A percentile compares a stretch with the other conserved stretches of the same genome.
Evolutionary conservation across 208 protist species (phyloP).

Genomic region (Leishmania aethiopica): DNA sequence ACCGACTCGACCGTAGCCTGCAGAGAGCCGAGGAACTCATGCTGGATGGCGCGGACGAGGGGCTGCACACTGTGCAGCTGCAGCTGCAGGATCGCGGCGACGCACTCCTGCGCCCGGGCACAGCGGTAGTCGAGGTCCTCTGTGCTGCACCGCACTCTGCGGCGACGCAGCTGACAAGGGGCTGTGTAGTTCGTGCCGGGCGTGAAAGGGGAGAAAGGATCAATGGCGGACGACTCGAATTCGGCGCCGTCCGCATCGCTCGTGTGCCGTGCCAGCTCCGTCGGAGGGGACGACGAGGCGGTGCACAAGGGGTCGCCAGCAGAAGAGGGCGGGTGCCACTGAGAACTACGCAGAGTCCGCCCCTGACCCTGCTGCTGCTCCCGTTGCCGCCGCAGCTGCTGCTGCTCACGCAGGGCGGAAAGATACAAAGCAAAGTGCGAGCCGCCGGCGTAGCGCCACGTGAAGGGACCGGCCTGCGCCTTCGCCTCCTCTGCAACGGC

Average conservation of each 20-base stretch:
- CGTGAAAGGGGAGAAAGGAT: constrained; percentile 5
- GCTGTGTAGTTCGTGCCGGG: not conserved
- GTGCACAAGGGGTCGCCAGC: not conserved
- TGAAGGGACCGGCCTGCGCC: constrained; percentile 53
- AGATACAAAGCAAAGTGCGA: constrained; percentile 63
- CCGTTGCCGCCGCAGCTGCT: constrained; percentile 30
- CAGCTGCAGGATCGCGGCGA: constrained; percentile 67
- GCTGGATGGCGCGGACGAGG: constrained; percentile 60
- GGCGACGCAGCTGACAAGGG: constrained; percentile 1
- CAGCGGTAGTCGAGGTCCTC: constrained; percentile 74
- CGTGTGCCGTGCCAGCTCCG: not conserved
- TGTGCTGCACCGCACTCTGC: constrained; percentile 72
- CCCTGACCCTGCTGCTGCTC: not conserved
- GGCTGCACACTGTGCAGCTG: constrained; percentile 57
- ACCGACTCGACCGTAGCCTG: constrained; percentile 87
- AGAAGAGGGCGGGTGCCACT: not conserved
- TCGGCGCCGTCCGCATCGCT: not conserved
- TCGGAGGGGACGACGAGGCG: not conserved
- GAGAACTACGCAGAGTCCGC: not conserved
- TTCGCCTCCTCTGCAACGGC: constrained; percentile 55
- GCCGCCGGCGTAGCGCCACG: constrained; percentile 73
- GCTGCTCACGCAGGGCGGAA: constrained; percentile 26
- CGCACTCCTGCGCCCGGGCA: constrained; percentile 49
- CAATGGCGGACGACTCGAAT: not conserved
- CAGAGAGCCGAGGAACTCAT: constrained; percentile 63